Evolutionary conservation across 352 stramenopile species (phyloP).

Genomic region (Plasmopara viticola): DNA sequence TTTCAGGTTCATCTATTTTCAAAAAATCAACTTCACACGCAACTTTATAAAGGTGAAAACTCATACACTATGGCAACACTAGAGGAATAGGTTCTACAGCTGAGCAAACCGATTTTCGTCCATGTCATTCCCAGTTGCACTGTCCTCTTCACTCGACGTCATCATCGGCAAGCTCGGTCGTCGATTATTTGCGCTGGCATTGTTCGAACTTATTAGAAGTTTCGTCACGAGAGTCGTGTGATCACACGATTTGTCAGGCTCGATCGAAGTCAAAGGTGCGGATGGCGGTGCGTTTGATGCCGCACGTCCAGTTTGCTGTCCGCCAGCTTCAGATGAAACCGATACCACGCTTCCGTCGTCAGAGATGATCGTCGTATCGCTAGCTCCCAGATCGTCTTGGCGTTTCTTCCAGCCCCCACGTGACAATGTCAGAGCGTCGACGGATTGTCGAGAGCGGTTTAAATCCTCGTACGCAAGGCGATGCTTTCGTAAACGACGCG

Average conservation of each 20-base stretch:
- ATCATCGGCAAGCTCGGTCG: not conserved
- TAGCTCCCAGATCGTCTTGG: not conserved
- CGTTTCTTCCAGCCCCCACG: not conserved
- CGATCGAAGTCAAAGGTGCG: not conserved
- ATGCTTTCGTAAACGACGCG: not conserved
- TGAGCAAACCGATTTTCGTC: not conserved
- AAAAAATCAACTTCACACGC: too few species aligned
- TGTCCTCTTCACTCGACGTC: not conserved
- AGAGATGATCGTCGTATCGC: not conserved
- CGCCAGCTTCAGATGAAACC: not conserved
- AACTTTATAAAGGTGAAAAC: too few species aligned
- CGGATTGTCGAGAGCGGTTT: not conserved
- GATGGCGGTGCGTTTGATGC: not conserved
- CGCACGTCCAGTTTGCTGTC: not conserved
- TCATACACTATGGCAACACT: not conserved
- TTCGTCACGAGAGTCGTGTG: not conserved
- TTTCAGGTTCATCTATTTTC: too few species aligned
- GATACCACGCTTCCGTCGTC: not conserved
- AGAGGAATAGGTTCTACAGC: not conserved
- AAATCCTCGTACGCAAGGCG: not conserved
- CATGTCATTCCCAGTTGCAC: not conserved
- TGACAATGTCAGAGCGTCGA: not conserved
- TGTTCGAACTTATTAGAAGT: not conserved
- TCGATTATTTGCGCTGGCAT: not conserved
- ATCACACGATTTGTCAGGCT: not conserved